A percentile compares a stretch with the other conserved stretches of the same genome.
phyloP scores from a whole-genome alignment of 768 basidiomycete genomes.

The Phallus indusiatus region DNA sequence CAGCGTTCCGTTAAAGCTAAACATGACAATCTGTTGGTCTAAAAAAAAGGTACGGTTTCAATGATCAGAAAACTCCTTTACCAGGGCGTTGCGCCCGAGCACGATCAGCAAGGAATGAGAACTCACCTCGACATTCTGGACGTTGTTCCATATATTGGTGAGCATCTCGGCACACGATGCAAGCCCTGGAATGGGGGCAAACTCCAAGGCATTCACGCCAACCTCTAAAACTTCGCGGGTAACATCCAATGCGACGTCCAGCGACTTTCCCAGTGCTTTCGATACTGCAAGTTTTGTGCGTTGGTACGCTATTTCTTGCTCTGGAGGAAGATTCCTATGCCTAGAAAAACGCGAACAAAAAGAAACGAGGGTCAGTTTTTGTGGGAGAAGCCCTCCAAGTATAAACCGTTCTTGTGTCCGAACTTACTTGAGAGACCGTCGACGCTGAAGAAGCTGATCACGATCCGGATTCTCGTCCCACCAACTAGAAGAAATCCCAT shows the following conservation, averaged over 20 bases:
- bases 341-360: neutral
- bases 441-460: neutral
- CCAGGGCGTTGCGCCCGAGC: neutral
- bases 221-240: constrained; percentile 36
- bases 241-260: constrained; percentile 32
- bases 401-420: too few relatives aligned
- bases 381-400: neutral
- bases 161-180: constrained; percentile 41
- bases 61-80: neutral
- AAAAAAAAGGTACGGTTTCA: neutral
- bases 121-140: constrained; percentile 53
- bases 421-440: neutral
- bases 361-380: neutral
- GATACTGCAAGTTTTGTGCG: constrained; percentile 18
- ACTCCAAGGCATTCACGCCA: constrained; percentile 32
- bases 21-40: constrained; percentile 63
- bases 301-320: constrained; percentile 30
- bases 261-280: constrained; percentile 12
- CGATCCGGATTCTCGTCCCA: neutral
- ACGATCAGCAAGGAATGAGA: neutral
- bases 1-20: constrained; percentile 66
- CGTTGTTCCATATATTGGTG: constrained; percentile 55
- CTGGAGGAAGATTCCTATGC: constrained; percentile 27
- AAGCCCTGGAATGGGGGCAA: constrained; percentile 50
- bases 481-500: neutral